Conservation (phyloP, 495 filamentous ascomycete species). For the Thermochaetoides thermophila region DNA sequence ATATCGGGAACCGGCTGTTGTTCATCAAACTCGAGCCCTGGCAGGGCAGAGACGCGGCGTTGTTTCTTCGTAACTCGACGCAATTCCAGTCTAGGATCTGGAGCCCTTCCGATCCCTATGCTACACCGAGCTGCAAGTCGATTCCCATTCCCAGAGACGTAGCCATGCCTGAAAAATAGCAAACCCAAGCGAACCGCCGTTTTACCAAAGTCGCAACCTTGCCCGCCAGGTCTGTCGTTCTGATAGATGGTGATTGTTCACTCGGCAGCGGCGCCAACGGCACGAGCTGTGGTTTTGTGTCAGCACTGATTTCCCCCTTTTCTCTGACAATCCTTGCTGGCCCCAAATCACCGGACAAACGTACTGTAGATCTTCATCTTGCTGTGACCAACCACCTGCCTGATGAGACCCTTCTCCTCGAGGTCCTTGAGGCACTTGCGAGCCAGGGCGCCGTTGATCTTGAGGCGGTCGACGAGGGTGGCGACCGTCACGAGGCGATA, state of each 20-base stretch:
- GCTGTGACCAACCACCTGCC: slow-evolving; percentile 93
- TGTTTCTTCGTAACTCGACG: slow-evolving; percentile 19
- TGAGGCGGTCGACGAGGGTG: slow-evolving; percentile 94
- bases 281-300: slow-evolving; percentile 38
- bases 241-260: slow-evolving; percentile 22
- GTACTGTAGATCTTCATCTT: slow-evolving; percentile 98
- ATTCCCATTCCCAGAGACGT: slow-evolving; percentile 19
- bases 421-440: slow-evolving; percentile 79
- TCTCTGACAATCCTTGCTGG: not conserved
- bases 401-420: slow-evolving; percentile 96
- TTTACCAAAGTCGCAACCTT: slow-evolving; percentile 14
- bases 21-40: slow-evolving; percentile 11
- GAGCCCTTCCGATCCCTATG: slow-evolving; percentile 27
- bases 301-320: slow-evolving; percentile 18
- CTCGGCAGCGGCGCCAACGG: slow-evolving; percentile 42
- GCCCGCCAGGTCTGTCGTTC: slow-evolving; percentile 17
- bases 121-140: slow-evolving; percentile 21
- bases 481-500: slow-evolving; percentile 99
- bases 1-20: not conserved
- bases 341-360: slow-evolving; percentile 20
- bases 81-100: slow-evolving; percentile 25
- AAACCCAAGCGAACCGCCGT: slow-evolving; percentile 20
- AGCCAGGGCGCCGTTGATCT: slow-evolving; percentile 98
- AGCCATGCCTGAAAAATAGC: slow-evolving; percentile 20
- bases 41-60: slow-evolving; percentile 5